Base-by-base conservation (phyloP, 2,329 filamentous ascomycete genomes). In the Neurospora crassa region DNA sequence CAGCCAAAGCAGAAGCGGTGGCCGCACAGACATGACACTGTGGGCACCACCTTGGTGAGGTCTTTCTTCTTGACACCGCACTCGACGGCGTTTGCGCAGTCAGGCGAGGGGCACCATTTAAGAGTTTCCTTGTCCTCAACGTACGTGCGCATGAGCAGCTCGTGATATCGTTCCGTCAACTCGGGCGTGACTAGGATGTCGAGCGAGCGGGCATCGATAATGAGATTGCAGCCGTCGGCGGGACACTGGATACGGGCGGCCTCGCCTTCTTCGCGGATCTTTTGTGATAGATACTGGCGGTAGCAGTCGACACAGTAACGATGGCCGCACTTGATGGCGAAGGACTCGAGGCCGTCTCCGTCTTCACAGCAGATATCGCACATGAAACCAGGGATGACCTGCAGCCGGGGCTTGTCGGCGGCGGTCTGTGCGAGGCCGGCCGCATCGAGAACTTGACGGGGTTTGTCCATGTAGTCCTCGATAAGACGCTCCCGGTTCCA, bases 281-380 rank as follows among this genome's bases (percentile, higher is more conserved):
- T 99, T 77, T 97, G 94, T 1, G 85, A 88, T 37, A 99, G 83
- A 78, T 99, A 99, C 69, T 97, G 94, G 37, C 90, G 87, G 79
- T 97, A 99, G 83, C 96, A 99, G 77, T 93, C 88, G 42, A 94
- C 90, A 77, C 96, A 99, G 80, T 96, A 99, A 69, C 96, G 88
- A 80, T 99, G 96, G 1, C 91, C 93, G 80, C 96, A 99, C 78
- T 93, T 97, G 88, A 99, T 93, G 37, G 95, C 93, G 81, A 97
- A 98, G 2, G 92, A 94, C 79, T 92, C 81, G 24, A 97, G 82
- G 0, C 88, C 89, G 0, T 89, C 85, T 24, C 88, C 91, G 75
- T 99, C 96, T 78, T 98, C 94, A 80, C 92, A 98, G 83, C 96
- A 99, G 74, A 99, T 99, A 73, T 97, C 94, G 82, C 96, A 99